Evolutionary conservation across 2,329 filamentous ascomycete species (phyloP).

Genomic region (Alternaria triticina): DNA sequence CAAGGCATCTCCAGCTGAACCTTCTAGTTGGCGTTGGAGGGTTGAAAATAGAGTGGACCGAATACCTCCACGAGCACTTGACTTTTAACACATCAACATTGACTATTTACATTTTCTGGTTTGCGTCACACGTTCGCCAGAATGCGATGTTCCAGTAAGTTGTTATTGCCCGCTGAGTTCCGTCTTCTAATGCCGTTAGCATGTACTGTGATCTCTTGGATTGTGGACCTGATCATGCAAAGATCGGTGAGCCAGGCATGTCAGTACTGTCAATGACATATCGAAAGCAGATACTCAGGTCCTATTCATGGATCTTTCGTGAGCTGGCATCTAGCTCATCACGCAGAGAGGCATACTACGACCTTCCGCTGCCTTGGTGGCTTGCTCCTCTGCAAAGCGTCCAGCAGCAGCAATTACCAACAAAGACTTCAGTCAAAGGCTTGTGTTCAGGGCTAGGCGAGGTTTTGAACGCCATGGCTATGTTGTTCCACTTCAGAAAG

Average conservation of each 20-base stretch:
- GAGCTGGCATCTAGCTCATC: background rate
- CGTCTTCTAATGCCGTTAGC: background rate
- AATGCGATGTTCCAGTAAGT: background rate
- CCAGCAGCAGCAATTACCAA: background rate
- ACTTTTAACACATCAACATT: background rate
- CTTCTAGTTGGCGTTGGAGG: background rate
- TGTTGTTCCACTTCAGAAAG: background rate
- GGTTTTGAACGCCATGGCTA: background rate
- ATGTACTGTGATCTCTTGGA: background rate
- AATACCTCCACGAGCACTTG: background rate
- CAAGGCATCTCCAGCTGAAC: background rate
- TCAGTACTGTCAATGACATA: background rate
- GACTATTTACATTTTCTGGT: background rate
- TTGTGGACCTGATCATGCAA: background rate
- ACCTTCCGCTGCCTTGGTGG: background rate
- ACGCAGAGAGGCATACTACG: background rate
- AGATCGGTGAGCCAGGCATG: too few relatives aligned
- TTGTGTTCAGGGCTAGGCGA: background rate
- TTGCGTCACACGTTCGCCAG: background rate
- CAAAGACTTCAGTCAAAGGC: background rate
- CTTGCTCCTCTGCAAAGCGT: background rate
- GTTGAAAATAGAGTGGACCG: background rate
- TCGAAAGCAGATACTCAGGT: background rate
- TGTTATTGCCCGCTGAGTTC: background rate
- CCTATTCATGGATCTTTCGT: background rate